Conservation (phyloP, 805 yeast genomes). For the Komagataella kurtzmanii region DNA sequence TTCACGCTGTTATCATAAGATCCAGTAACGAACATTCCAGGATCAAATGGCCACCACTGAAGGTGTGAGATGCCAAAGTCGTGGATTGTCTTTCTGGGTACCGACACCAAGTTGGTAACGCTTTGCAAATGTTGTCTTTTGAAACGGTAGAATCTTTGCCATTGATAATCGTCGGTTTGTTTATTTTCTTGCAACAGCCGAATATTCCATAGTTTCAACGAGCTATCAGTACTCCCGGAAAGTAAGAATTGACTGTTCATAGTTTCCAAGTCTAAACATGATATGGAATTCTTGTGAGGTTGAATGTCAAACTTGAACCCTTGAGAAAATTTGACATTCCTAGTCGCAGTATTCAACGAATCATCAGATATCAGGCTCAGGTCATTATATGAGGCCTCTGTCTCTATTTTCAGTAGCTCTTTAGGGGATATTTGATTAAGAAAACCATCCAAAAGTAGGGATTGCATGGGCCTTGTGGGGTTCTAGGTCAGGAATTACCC, state of each 20-base stretch:
- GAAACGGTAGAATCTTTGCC: slow-evolving; percentile 19
- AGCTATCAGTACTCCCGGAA: slow-evolving; percentile 65
- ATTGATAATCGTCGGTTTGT: slow-evolving; percentile 5
- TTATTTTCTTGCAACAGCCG: slow-evolving; percentile 10
- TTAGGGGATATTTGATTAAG: slow-evolving; percentile 12
- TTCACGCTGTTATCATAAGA: slow-evolving; percentile 70
- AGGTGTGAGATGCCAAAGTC: slow-evolving; percentile 59
- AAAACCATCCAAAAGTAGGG: slow-evolving; percentile 1
- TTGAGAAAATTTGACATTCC: background rate
- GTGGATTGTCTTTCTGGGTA: slow-evolving; percentile 33
- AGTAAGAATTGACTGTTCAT: slow-evolving; percentile 32
- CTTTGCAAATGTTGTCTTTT: slow-evolving; percentile 12
- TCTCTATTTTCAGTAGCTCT: slow-evolving; percentile 21
- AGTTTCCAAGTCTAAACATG: slow-evolving; percentile 43
- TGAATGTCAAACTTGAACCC: background rate
- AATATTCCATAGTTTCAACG: slow-evolving; percentile 56
- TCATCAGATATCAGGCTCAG: slow-evolving; percentile 11
- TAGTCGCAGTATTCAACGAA: slow-evolving; percentile 24
- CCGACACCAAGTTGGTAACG: slow-evolving; percentile 7
- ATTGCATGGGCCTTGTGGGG: slow-evolving; percentile 1
- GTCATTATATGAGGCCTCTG: slow-evolving; percentile 23
- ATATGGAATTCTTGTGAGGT: slow-evolving; percentile 36
- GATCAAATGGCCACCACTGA: slow-evolving; percentile 84
- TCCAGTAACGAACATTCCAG: slow-evolving; percentile 73
- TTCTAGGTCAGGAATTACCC: too few species aligned